A percentile compares a stretch with the other conserved stretches of the same genome.
These are phyloP conservation scores for Ilex asprella DNA, from an alignment of 257 asterid genomes.

Conservation along the genomic window DNA sequence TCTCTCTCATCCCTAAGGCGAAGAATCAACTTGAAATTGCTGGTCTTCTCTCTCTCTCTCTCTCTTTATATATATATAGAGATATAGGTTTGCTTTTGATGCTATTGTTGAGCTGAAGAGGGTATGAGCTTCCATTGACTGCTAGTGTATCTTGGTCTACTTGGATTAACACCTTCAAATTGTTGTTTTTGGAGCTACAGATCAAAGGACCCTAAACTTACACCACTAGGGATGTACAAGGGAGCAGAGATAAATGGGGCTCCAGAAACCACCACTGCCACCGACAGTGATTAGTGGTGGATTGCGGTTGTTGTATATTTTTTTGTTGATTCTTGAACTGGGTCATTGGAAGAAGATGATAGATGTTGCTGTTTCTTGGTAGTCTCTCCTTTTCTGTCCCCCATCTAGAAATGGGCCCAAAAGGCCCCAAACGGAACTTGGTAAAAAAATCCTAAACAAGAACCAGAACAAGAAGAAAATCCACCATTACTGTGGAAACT, in stretches of 20 bases:
- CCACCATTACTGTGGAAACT: constrained; percentile 22
- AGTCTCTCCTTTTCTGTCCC: constrained; percentile 33
- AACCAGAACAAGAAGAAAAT: too few relatives aligned
- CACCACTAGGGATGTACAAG: constrained; percentile 4
- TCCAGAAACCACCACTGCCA: constrained; percentile 13
- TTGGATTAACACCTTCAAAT: constrained; percentile 27
- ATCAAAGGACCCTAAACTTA: constrained; percentile 16
- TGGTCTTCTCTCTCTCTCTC: too few relatives aligned
- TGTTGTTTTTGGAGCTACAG: too few relatives aligned
- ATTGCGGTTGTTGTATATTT: constrained; percentile 14
- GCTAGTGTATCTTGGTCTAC: constrained; percentile 32
- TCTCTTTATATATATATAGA: too few relatives aligned
- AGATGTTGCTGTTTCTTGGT: constrained; percentile 25
- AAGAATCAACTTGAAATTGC: too few relatives aligned
- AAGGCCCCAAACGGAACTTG: neutral
- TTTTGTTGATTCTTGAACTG: constrained; percentile 21
- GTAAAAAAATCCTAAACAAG: neutral
- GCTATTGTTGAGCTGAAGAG: constrained; percentile 20
- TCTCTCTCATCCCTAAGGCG: too few relatives aligned
- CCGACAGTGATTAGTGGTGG: too few relatives aligned
- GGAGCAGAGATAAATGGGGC: constrained; percentile 21
- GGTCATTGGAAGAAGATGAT: constrained; percentile 25
- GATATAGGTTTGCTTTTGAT: constrained; percentile 6
- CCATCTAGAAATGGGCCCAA: too few relatives aligned
- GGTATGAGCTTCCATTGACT: constrained; percentile 37